Percentiles rank a stretch among this genome's conserved stretches.
These are phyloP conservation scores for Pulveroboletus frians DNA, from an alignment of 768 basidiomycete species.

Conservation along the genomic window DNA sequence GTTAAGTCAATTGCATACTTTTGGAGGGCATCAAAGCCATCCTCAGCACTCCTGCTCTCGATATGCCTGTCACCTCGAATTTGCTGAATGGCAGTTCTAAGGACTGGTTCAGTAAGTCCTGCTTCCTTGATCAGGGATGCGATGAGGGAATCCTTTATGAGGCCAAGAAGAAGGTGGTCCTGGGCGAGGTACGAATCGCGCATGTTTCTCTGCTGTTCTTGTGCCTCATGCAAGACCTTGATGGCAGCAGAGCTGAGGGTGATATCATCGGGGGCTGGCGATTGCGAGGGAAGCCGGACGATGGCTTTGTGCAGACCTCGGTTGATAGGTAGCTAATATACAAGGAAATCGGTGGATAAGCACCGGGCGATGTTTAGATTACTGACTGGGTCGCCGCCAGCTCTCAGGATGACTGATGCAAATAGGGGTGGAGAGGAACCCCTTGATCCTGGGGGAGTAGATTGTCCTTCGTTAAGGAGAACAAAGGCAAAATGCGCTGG, in stretches of 20 bases:
- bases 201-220: conserved; percentile 74
- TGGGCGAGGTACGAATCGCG: conserved; percentile 91
- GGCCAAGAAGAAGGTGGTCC: conserved; percentile 84
- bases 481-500: conserved; percentile 82
- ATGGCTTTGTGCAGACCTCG: conserved; percentile 72
- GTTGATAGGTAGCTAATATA: conserved; percentile 48
- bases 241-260: conserved; percentile 51
- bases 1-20: conserved; percentile 90
- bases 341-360: neutral
- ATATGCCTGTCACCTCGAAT: conserved; percentile 80
- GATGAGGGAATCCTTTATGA: conserved; percentile 71
- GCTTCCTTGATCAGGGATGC: conserved; percentile 69
- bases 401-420: conserved; percentile 68
- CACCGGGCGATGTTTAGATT: neutral
- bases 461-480: conserved; percentile 64
- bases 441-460: conserved; percentile 32
- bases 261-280: conserved; percentile 80
- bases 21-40: conserved; percentile 86
- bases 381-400: conserved; percentile 80
- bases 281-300: conserved; percentile 77
- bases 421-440: conserved; percentile 57
- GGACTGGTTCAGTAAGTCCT: conserved; percentile 59
- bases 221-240: conserved; percentile 71
- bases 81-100: conserved; percentile 75
- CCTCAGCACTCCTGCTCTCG: conserved; percentile 82